Evolutionary conservation across 306 rosid species (phyloP).

Genomic region (Ammopiptanthus mongolicus): DNA sequence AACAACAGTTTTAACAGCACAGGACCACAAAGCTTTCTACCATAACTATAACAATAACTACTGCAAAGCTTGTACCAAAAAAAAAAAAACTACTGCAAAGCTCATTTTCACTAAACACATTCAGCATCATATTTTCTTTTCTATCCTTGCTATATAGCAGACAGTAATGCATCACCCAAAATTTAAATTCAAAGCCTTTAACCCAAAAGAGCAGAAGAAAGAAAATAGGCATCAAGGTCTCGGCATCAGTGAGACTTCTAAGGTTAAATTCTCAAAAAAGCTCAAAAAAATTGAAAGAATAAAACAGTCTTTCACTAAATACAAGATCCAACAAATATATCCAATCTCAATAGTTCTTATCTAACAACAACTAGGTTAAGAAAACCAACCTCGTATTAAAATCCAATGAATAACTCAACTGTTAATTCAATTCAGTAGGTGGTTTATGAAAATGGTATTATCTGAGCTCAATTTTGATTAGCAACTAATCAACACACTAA

Average conservation of each 20-base stretch:
- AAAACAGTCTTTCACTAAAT: neutral
- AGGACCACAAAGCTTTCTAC: conserved; percentile 46
- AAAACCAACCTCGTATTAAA: conserved; percentile 16
- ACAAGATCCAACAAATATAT: neutral
- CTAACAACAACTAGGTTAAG: conserved; percentile 12
- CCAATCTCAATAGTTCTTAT: neutral
- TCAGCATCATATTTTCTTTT: neutral
- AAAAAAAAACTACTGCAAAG: neutral
- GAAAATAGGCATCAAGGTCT: neutral
- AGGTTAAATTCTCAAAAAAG: neutral
- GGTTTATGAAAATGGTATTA: neutral
- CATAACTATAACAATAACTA: neutral
- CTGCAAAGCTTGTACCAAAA: conserved; percentile 18
- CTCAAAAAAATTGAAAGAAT: neutral
- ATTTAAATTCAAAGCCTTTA: conserved; percentile 8
- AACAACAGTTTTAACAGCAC: conserved; percentile 47
- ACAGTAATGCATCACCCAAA: conserved; percentile 23
- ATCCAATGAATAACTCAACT: conserved; percentile 18
- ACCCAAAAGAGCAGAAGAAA: neutral
- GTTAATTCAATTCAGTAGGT: neutral
- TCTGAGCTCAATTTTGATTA: neutral
- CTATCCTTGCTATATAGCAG: neutral
- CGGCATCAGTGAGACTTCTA: neutral
- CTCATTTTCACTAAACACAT: conserved; percentile 25
- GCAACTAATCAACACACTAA: conserved; percentile 4